Evolutionary conservation across 2,329 filamentous ascomycete species (phyloP).

Genomic region (Penicillium aurantiogriseum): DNA sequence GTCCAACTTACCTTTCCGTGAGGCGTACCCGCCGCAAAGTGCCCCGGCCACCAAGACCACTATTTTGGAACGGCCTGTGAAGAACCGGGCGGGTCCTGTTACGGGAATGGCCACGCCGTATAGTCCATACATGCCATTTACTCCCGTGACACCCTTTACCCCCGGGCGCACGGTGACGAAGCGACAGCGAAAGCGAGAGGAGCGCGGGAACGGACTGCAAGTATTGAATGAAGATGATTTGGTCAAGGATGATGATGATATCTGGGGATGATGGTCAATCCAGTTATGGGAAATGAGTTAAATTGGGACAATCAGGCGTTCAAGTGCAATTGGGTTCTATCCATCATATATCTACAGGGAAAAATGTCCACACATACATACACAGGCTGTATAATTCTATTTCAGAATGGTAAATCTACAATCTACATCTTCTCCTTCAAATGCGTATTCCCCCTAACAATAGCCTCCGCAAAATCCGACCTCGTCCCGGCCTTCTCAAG

Average conservation of each 20-base stretch:
- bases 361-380: slow-evolving; percentile 35
- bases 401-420: not conserved
- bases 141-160: slow-evolving; percentile 50
- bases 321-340: slow-evolving; percentile 26
- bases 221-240: slow-evolving; percentile 49
- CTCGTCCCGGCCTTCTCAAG: slow-evolving; percentile 59
- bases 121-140: slow-evolving; percentile 53
- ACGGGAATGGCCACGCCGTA: slow-evolving; percentile 52
- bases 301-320: slow-evolving; percentile 31
- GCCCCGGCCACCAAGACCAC: slow-evolving; percentile 51
- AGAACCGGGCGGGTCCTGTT: slow-evolving; percentile 39
- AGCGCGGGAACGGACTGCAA: slow-evolving; percentile 44
- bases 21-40: slow-evolving; percentile 43
- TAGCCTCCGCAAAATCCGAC: slow-evolving; percentile 54
- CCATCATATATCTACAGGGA: not conserved
- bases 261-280: slow-evolving; percentile 40
- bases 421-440: slow-evolving; percentile 19
- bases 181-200: slow-evolving; percentile 43
- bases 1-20: slow-evolving; percentile 42
- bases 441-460: slow-evolving; percentile 37
- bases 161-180: slow-evolving; percentile 48
- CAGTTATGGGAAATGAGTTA: not conserved
- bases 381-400: slow-evolving; percentile 45
- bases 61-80: slow-evolving; percentile 45
- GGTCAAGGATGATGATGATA: slow-evolving; percentile 46